These are phyloP conservation scores for Wickerhamiella musiphila DNA, from an alignment of 805 yeast genomes.

Conservation along the genomic window DNA sequence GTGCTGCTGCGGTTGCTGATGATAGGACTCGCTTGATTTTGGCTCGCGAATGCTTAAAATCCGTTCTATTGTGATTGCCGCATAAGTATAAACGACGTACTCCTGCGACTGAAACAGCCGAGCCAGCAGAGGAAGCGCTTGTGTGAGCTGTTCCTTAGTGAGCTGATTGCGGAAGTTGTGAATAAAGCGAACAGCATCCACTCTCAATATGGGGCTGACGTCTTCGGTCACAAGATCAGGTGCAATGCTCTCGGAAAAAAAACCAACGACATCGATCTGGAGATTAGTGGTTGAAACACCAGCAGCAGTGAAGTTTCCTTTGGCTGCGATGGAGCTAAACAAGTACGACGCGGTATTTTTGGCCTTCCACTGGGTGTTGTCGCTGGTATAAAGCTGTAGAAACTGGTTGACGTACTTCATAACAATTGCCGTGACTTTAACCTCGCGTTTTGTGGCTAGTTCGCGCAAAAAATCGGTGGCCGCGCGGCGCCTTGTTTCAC, in stretches of 20 bases:
- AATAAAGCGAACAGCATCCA: constrained; percentile 85
- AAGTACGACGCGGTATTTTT: constrained; percentile 78
- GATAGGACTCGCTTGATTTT: no score
- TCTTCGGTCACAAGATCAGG: constrained; percentile 45
- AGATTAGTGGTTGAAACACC: constrained; percentile 81
- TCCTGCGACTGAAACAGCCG: constrained; percentile 46
- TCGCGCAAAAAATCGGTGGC: constrained; percentile 87
- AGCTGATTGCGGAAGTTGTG: constrained; percentile 83
- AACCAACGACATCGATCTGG: constrained; percentile 69
- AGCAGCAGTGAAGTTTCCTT: constrained; percentile 68
- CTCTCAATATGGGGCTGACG: constrained; percentile 62
- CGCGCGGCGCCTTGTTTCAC: constrained; percentile 80
- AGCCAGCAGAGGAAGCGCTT: constrained; percentile 64
- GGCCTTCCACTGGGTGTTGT: constrained; percentile 47
- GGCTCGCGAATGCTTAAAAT: constrained; percentile 55
- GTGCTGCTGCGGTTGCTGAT: no score
- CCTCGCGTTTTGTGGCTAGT: constrained; percentile 61
- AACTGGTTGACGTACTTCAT: constrained; percentile 55
- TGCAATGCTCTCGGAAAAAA: constrained; percentile 67
- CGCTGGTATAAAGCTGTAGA: constrained; percentile 32
- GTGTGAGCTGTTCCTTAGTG: constrained; percentile 64
- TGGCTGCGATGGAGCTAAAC: constrained; percentile 79
- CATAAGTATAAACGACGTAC: constrained; percentile 79
- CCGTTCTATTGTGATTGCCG: constrained; percentile 85
- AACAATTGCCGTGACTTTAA: constrained; percentile 55